These are phyloP conservation scores for Imleria badia DNA, from an alignment of 768 basidiomycete species.

Conservation along the genomic window DNA sequence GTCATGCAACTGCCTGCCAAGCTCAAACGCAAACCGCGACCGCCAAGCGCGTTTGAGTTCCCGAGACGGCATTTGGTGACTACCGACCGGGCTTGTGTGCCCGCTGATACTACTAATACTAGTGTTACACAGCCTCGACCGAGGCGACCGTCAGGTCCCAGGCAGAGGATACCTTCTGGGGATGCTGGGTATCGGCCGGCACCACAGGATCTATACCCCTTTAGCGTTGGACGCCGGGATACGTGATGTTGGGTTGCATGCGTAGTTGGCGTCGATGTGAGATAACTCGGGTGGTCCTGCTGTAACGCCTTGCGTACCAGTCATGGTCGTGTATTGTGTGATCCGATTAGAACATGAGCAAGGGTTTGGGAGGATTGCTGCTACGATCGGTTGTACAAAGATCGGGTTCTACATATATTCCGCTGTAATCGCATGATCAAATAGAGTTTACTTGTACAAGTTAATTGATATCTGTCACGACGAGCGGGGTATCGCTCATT, in stretches of 20 bases:
- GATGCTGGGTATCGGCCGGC: constrained; percentile 19
- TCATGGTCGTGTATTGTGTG: background rate
- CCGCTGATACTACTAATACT: background rate
- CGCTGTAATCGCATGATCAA: background rate
- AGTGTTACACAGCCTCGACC: constrained; percentile 19
- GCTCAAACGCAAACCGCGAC: constrained; percentile 10
- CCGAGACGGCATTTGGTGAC: constrained; percentile 6
- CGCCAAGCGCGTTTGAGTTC: constrained; percentile 25
- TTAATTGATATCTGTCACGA: constrained; percentile 4
- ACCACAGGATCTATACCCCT: constrained; percentile 17
- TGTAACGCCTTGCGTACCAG: constrained; percentile 11
- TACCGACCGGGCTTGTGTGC: constrained; percentile 1
- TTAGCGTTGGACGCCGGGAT: constrained; percentile 7
- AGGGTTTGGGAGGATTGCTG: constrained; percentile 21
- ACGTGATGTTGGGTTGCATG: background rate
- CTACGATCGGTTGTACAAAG: background rate
- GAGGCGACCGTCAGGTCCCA: constrained; percentile 35
- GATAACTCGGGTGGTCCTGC: constrained; percentile 11
- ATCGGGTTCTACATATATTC: background rate
- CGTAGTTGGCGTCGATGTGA: background rate
- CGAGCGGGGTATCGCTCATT: background rate
- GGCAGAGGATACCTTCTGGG: constrained; percentile 20
- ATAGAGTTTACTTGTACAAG: no score
- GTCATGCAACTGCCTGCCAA: constrained; percentile 27
- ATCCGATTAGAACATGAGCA: background rate